A percentile compares a stretch with the other conserved stretches of the same genome.
Evolutionary conservation across 2,329 filamentous ascomycete species (phyloP).

Genomic region (Fusarium cicatricum): DNA sequence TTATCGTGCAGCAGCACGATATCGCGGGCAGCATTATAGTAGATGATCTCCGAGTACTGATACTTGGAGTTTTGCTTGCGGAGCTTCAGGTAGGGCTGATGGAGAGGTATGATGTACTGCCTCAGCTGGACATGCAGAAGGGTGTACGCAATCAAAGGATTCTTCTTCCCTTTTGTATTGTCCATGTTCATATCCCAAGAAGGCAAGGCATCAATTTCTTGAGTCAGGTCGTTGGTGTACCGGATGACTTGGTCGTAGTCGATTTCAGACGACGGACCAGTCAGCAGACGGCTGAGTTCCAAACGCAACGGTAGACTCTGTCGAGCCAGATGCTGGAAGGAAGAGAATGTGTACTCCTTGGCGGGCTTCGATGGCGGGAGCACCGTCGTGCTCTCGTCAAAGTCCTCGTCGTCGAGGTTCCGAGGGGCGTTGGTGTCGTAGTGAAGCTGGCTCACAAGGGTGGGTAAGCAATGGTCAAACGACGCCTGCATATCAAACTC

Average conservation of each 20-base stretch:
- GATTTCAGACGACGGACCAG: constrained; percentile 61
- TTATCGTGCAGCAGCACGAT: constrained; percentile 70
- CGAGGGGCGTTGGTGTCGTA: constrained; percentile 63
- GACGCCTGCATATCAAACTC: constrained; percentile 70
- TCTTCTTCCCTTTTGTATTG: constrained; percentile 54
- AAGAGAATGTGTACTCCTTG: constrained; percentile 65
- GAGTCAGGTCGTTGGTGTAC: constrained; percentile 67
- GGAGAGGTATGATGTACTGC: constrained; percentile 69
- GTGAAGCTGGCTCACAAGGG: constrained; percentile 64
- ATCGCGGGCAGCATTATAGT: constrained; percentile 69
- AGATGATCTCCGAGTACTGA: constrained; percentile 69
- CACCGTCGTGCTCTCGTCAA: constrained; percentile 60
- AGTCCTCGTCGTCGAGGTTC: constrained; percentile 66
- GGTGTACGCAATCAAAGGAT: constrained; percentile 66
- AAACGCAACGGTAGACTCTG: constrained; percentile 64
- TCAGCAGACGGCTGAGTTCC: constrained; percentile 65
- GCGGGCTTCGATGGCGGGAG: constrained; percentile 61
- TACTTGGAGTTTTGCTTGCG: constrained; percentile 68
- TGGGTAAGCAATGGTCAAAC: constrained; percentile 67
- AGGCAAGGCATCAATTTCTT: constrained; percentile 67
- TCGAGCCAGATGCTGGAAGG: constrained; percentile 65
- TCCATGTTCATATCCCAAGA: constrained; percentile 58
- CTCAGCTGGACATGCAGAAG: constrained; percentile 67
- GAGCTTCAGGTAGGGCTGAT: constrained; percentile 67
- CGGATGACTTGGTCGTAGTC: constrained; percentile 70